A percentile compares a stretch with the other conserved stretches of the same genome.
Conservation (phyloP, 2,329 filamentous ascomycete species). For the Cordyceps fumosorosea region DNA sequence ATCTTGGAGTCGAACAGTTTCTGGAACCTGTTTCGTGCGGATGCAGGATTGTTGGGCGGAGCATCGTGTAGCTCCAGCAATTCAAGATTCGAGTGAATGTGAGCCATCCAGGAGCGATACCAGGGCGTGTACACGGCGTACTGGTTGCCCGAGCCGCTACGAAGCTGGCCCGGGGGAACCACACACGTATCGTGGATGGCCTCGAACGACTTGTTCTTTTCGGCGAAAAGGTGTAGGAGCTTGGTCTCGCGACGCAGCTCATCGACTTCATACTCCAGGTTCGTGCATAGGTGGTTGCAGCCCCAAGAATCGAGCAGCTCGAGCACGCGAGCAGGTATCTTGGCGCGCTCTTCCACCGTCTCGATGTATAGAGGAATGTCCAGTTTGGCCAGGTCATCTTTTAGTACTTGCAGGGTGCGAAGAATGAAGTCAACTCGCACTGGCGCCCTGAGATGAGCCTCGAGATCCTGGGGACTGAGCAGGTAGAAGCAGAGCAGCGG, state of each 20-base stretch:
- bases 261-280: slow-evolving; percentile 89
- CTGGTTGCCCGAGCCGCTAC: slow-evolving; percentile 64
- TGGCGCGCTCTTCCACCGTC: slow-evolving; percentile 58
- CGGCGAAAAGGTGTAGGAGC: slow-evolving; percentile 54
- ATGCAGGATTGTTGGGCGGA: slow-evolving; percentile 29
- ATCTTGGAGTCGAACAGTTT: slow-evolving; percentile 54
- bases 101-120: slow-evolving; percentile 68
- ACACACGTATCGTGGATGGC: slow-evolving; percentile 76
- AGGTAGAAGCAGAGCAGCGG: slow-evolving; percentile 74
- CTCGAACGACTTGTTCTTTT: slow-evolving; percentile 61
- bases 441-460: slow-evolving; percentile 69
- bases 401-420: slow-evolving; percentile 61
- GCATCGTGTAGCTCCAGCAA: slow-evolving; percentile 56
- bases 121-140: slow-evolving; percentile 83
- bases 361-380: slow-evolving; percentile 76
- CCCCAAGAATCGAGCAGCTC: slow-evolving; percentile 65
- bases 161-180: slow-evolving; percentile 64
- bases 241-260: slow-evolving; percentile 71
- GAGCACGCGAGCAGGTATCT: slow-evolving; percentile 54
- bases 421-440: slow-evolving; percentile 74
- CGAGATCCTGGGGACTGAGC: slow-evolving; percentile 74
- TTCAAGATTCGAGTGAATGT: slow-evolving; percentile 63
- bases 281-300: slow-evolving; percentile 69
- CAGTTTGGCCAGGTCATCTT: slow-evolving; percentile 58
- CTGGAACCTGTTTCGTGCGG: slow-evolving; percentile 37